Evolutionary conservation across 176 grass and related monocot genomes (phyloP), one percentile per base, ranked within the genome.

Genomic region (Musa beccarii): DNA sequence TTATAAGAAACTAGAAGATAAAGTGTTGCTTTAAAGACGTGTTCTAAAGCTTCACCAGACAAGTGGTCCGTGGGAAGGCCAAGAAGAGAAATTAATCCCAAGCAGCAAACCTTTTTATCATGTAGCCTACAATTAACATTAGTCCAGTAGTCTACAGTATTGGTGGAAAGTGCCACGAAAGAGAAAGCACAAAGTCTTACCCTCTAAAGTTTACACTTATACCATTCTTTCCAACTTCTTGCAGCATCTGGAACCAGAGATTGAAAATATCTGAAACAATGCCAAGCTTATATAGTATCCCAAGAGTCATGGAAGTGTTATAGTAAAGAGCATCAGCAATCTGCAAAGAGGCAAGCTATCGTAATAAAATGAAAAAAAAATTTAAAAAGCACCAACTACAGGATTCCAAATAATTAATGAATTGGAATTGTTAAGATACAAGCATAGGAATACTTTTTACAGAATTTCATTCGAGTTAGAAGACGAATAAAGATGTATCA

Each of bases 1-100:
- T 92, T 96, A 65, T 92, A 96, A 62, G 93, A 66, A 9, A 83
- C 70, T 84, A 96, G 93, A 66, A 96, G 79, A 52, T 92, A 87
- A 53, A 96, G 85, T 74, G 89, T 96, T 82, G 89, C 86, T 84
- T 88, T 96, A 74, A 96, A 92, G 83, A 92, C 78, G 23, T 87
- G 85, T 29, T 96, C 89, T 24, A 96, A 80, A 64, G 87, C 89
- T 79, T 96, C 89, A 69, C 73, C 80, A 66, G 89, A 87, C 82
- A 96, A 88, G 59, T 92, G 93, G 70, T 81, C 86, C 52, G 83
- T 89, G 64, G 93, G 89, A 69, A 96, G 92, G 70, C 85, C 66
- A 82, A 92, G 75, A 79, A 96, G 92, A 2, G 92, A 96, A 67
- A 84, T 91, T 71, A 90, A 76, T 23, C 93, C 87, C 82, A 96